Percentiles rank a stretch among this genome's conserved stretches.
phyloP scores from a whole-genome alignment of 169 alveolate species.

The Plasmodium inui region DNA sequence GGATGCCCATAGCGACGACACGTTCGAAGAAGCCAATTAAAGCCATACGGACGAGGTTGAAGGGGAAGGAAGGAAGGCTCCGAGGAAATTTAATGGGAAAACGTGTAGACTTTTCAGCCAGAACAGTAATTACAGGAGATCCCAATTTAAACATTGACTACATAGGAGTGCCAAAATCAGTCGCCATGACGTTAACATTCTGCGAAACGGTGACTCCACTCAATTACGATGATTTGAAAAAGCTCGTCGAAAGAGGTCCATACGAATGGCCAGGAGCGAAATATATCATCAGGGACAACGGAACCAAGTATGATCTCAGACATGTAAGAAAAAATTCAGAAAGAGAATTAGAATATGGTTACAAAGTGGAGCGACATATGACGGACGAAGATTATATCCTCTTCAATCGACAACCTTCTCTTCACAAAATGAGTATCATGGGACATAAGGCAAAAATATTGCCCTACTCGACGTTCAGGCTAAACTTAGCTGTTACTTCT shows the following conservation, averaged over 20 bases:
- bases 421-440: slow-evolving; percentile 99
- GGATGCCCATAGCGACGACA: slow-evolving; percentile 96
- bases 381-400: slow-evolving; percentile 98
- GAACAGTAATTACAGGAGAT: slow-evolving; percentile 99
- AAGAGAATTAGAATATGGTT: slow-evolving; percentile 94
- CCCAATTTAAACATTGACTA: slow-evolving; percentile 96
- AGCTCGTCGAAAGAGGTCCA: slow-evolving; percentile 97
- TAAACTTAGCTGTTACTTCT: slow-evolving; percentile 98
- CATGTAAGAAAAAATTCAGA: slow-evolving; percentile 90
- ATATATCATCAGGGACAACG: slow-evolving; percentile 95
- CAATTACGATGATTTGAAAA: slow-evolving; percentile 93
- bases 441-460: slow-evolving; percentile 98
- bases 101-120: slow-evolving; percentile 99
- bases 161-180: slow-evolving; percentile 98
- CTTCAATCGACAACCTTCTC: slow-evolving; percentile 99
- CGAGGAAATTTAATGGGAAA: slow-evolving; percentile 99
- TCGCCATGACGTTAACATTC: slow-evolving; percentile 98
- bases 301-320: slow-evolving; percentile 91
- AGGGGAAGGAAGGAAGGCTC: slow-evolving; percentile 99
- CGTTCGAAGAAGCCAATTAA: slow-evolving; percentile 97
- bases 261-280: slow-evolving; percentile 99
- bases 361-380: slow-evolving; percentile 99
- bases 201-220: slow-evolving; percentile 99
- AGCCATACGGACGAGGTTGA: slow-evolving; percentile 97
- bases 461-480: slow-evolving; percentile 99